Evolutionary conservation across 495 filamentous ascomycete genomes (phyloP), one percentile per base, ranked within the genome.

Genomic region (Tuber aestivum): DNA sequence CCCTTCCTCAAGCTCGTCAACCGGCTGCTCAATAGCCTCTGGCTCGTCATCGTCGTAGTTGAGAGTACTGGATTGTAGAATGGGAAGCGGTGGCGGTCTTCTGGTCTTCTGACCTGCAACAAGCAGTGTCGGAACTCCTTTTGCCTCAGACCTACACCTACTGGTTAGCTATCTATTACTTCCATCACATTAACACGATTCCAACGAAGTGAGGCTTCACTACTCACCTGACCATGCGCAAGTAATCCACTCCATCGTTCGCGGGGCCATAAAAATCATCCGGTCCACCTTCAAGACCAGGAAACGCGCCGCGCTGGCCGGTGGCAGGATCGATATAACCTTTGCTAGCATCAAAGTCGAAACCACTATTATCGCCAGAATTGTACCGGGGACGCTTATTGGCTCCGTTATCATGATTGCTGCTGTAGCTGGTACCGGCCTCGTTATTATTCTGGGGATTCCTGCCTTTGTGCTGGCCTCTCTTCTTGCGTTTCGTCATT

Each of bases 191-290:
- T 79, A 82, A 79, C 78, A 76, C 45, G 82, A 72, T 65, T 70
- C 44, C 69, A 48, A 77, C 45, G 12, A 74, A 50, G 41, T 70
- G 38, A 72, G 70, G 70, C 40, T 69, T 73, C 74, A 78, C 81
- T 77, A 75, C 91, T 88, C 87, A 96, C 93, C 93, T 88, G 72
- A 97, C 93, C 85, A 92, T 90, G 82, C 87, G 88, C 37, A 97
- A 84, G 84, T 97, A 97, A 72, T 89, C 88, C 41, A 95, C 71
- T 6, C 92, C 93, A 83, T 92, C 88, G 14, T 83, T 79, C 45
- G 87, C 85, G 38, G 89, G 88, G 71, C 89, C 89, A 48, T 86
- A 90, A 71, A 79, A 88, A 32, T 87, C 87, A 3, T 86, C 87
- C 72, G 89, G 88, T 71, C 85, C 85, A 41, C 86, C 86, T 65